These are phyloP conservation scores for Cutaneotrichosporon dermatis DNA, from an alignment of 1,284 basidiomycete genomes.

Conservation along the genomic window DNA sequence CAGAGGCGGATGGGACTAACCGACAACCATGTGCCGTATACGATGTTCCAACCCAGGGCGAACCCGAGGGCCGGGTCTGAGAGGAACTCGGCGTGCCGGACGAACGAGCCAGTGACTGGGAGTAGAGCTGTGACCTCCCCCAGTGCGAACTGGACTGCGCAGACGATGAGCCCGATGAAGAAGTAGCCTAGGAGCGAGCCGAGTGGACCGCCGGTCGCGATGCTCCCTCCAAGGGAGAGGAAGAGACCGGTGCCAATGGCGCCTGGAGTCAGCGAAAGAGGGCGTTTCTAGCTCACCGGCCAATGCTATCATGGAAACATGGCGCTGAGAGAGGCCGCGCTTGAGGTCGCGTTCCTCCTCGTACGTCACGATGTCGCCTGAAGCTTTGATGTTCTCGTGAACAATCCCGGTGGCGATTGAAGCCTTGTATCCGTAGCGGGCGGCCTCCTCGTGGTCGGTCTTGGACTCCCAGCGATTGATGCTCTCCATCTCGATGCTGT, in stretches of 20 bases:
- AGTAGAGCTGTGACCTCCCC: constrained; percentile 27
- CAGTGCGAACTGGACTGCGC: constrained; percentile 25
- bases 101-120: constrained; percentile 29
- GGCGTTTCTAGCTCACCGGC: constrained; percentile 16
- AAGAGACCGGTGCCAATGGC: constrained; percentile 63
- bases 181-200: constrained; percentile 28
- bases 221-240: constrained; percentile 63
- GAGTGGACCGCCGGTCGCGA: constrained; percentile 48
- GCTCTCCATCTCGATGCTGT: too few relatives aligned
- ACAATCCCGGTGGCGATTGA: too few relatives aligned
- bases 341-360: constrained; percentile 22
- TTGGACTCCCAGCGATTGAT: too few relatives aligned
- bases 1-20: constrained; percentile 2
- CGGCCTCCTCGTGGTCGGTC: too few relatives aligned
- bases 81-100: constrained; percentile 26
- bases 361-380: background rate
- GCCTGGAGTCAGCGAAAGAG: constrained; percentile 10
- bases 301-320: constrained; percentile 33
- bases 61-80: constrained; percentile 32
- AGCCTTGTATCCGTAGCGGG: too few relatives aligned
- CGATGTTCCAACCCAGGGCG: constrained; percentile 33
- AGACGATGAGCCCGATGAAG: constrained; percentile 26
- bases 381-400: background rate
- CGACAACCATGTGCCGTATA: constrained; percentile 27
- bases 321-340: constrained; percentile 26